These are phyloP conservation scores for Suhomyces coccinellae DNA, from an alignment of 1,139 yeast genomes.

Conservation along the genomic window DNA sequence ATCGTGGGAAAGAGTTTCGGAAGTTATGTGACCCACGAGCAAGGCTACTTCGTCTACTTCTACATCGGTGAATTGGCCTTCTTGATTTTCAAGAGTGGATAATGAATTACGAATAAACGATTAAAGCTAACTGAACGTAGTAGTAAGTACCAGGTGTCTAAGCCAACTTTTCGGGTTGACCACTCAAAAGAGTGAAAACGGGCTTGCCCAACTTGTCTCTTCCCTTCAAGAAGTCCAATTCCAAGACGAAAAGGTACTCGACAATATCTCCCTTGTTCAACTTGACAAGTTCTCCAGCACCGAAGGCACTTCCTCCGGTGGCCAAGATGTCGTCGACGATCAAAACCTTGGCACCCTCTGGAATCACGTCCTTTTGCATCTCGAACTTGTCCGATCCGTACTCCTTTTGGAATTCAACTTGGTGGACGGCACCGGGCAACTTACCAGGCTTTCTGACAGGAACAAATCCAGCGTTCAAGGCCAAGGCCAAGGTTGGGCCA, in stretches of 20 bases:
- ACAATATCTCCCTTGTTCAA: conserved; percentile 57
- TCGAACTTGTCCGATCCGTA: conserved; percentile 90
- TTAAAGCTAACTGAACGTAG: not conserved
- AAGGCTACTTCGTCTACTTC: conserved; percentile 81
- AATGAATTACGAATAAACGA: conserved; percentile 9
- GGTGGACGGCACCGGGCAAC: conserved; percentile 79
- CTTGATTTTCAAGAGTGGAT: conserved; percentile 75
- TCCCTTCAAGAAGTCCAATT: conserved; percentile 91
- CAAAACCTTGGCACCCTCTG: conserved; percentile 76
- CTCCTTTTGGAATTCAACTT: conserved; percentile 82
- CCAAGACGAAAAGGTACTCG: conserved; percentile 88
- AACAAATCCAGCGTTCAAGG: conserved; percentile 84
- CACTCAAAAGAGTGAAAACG: conserved; percentile 81
- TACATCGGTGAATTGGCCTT: conserved; percentile 81
- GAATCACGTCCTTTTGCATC: conserved; percentile 81
- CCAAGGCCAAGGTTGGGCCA: conserved; percentile 93
- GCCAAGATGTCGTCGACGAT: conserved; percentile 96
- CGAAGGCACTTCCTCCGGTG: conserved; percentile 94
- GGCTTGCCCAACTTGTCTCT: conserved; percentile 85
- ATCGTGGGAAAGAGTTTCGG: conserved; percentile 94
- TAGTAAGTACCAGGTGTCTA: not conserved
- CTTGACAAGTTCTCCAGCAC: conserved; percentile 84
- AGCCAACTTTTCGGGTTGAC: conserved; percentile 59
- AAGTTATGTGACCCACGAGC: conserved; percentile 86
- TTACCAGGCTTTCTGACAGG: conserved; percentile 96